phyloP scores from a whole-genome alignment of 441 rosid species.

The Aleurites moluccanus region DNA sequence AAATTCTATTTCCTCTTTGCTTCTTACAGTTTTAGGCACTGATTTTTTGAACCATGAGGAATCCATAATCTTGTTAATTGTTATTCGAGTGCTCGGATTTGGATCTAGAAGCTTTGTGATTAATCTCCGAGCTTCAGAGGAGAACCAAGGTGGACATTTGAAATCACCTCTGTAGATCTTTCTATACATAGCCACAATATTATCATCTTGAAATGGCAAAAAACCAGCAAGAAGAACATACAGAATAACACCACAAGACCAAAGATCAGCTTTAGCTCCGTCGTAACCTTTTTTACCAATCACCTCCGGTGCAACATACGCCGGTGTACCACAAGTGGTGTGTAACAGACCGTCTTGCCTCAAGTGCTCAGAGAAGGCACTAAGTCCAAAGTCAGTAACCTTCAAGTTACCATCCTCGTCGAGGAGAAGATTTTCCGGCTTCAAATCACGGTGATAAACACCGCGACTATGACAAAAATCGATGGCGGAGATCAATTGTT shows the following conservation, averaged over 20 bases:
- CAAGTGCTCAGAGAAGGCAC: constrained; percentile 72
- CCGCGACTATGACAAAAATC: constrained; percentile 92
- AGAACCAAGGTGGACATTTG: constrained; percentile 86
- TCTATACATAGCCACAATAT: constrained; percentile 72
- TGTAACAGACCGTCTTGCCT: constrained; percentile 73
- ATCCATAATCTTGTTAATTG: constrained; percentile 54
- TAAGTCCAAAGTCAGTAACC: constrained; percentile 75
- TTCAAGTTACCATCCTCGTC: constrained; percentile 75
- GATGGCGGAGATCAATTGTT: constrained; percentile 70
- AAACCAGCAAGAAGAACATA: constrained; percentile 84
- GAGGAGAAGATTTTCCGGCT: constrained; percentile 77
- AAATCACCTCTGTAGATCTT: constrained; percentile 83
- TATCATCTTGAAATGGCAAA: constrained; percentile 80
- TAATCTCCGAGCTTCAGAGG: constrained; percentile 66
- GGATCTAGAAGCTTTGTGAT: constrained; percentile 78
- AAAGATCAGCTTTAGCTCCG: constrained; percentile 71
- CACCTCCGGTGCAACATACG: constrained; percentile 80
- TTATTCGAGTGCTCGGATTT: constrained; percentile 51
- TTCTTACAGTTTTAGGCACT: constrained; percentile 32
- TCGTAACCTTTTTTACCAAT: constrained; percentile 66
- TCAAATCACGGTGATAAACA: constrained; percentile 79
- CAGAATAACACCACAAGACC: constrained; percentile 91
- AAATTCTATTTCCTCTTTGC: constrained; percentile 38
- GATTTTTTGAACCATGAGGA: constrained; percentile 73
- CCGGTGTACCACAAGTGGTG: constrained; percentile 87